Evolutionary conservation across 305 asterid species (phyloP).

Genomic region (Solanum hybrid): DNA sequence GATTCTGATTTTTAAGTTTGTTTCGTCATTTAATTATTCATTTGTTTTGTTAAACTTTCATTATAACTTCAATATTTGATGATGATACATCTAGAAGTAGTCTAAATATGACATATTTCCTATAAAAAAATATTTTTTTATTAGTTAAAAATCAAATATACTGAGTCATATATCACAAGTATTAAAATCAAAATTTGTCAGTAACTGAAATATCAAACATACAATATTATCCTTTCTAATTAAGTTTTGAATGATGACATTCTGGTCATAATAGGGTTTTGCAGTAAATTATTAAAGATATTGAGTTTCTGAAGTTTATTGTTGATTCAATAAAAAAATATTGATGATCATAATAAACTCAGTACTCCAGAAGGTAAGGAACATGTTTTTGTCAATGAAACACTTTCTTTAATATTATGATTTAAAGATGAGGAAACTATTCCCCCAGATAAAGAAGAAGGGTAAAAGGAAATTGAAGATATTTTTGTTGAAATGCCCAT

Average conservation of each 20-base stretch:
- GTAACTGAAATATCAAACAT: not conserved
- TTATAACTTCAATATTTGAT: not conserved
- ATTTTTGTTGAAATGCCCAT: not conserved
- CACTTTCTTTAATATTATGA: too few relatives aligned
- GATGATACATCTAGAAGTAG: not conserved
- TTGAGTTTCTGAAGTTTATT: too few relatives aligned
- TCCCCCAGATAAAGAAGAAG: not conserved
- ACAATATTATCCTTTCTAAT: not conserved
- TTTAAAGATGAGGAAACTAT: not conserved
- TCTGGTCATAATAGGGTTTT: too few relatives aligned
- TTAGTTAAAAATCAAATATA: too few relatives aligned
- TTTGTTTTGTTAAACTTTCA: too few relatives aligned
- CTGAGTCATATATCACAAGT: not conserved
- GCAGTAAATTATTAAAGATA: not conserved
- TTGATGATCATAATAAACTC: not conserved
- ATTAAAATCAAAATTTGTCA: too few relatives aligned
- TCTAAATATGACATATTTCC: not conserved
- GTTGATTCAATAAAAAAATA: not conserved
- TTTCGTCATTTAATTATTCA: not conserved
- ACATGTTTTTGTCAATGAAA: too few relatives aligned
- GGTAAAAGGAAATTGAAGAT: not conserved
- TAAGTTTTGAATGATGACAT: too few relatives aligned
- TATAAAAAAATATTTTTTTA: too few relatives aligned
- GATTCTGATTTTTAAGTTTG: too few relatives aligned
- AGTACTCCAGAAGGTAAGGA: not conserved